phyloP scores from a whole-genome alignment of 768 basidiomycete species.

The Cubamyces lactineus region DNA sequence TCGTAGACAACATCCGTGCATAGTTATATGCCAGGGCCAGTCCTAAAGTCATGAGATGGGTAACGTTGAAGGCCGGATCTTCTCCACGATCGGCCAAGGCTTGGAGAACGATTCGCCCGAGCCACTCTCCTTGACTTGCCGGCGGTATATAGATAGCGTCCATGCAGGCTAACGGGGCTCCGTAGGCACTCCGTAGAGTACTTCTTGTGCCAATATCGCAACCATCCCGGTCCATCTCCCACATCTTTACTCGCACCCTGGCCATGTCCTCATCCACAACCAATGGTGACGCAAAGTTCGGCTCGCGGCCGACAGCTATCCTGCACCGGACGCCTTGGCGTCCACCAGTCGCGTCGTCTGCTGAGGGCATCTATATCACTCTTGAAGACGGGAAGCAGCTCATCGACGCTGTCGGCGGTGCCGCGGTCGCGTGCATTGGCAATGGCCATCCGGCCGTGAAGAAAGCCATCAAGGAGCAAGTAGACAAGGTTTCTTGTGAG shows the following conservation, averaged over 20 bases:
- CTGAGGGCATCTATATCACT: constrained; percentile 70
- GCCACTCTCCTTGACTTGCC: not conserved
- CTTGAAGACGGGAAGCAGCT: constrained; percentile 70
- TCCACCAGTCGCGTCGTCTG: constrained; percentile 68
- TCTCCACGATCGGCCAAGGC: not conserved
- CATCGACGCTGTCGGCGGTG: constrained; percentile 84
- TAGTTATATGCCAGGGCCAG: not conserved
- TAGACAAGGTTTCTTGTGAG: constrained; percentile 78
- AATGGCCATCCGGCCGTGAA: constrained; percentile 72
- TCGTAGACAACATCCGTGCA: not conserved
- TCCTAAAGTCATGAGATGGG: not conserved
- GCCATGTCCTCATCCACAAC: constrained; percentile 8
- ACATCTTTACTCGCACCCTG: not conserved
- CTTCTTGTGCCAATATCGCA: not conserved
- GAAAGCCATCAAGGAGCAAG: constrained; percentile 77
- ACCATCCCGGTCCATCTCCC: not conserved
- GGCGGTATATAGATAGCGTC: not conserved
- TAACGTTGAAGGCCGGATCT: not conserved
- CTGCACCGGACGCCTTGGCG: constrained; percentile 65
- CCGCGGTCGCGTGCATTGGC: constrained; percentile 82
- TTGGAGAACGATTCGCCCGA: not conserved
- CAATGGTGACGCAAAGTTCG: constrained; percentile 15
- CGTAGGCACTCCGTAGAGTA: constrained; percentile 2
- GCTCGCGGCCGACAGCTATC: constrained; percentile 31
- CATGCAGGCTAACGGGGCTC: constrained; percentile 11